Base-by-base conservation (phyloP, 2,329 filamentous ascomycete genomes). In the Fusarium lyarnte region DNA sequence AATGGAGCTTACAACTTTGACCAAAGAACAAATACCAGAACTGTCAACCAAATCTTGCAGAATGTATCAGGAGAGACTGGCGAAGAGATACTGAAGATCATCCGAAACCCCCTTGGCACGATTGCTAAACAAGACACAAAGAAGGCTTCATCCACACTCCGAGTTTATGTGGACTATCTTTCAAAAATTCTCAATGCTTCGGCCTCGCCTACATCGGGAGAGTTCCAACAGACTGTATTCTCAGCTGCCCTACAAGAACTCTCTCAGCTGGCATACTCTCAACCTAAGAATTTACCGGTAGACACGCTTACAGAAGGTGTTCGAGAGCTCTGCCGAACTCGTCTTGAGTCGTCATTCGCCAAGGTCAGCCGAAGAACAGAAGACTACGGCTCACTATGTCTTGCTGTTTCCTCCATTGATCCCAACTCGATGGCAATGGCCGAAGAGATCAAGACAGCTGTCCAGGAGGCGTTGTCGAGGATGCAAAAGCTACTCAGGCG, bases 1-100 rank as follows among this genome's bases (percentile, higher is more conserved):
- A 85, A 91, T 66, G 93, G 93, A 4, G 87, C 88, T 4, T 90
- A 94, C 74, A 93, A 92, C 78, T 96, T 98, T 77, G 96, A 98
- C 78, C 91, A 93, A 71, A 86, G 92, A 63, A 97, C 95, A 2
- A 96, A 93, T 79, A 92, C 92, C 4, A 97, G 95, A 82, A 95
- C 94, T 0, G 84, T 97, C 3, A 94, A 97, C 75, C 91, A 88
- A 70, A 85, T 96, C 5, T 82, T 97, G 8, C 86, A 90, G 58
- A 86, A 87, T 46, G 87, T 89, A 13, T 87, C 88, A 29, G 82
- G 85, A 8, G 80, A 87, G 25, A 88, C 91, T 38, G 85, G 91
- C 27, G 85, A 88, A 62, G 80, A 81, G 21, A 81, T 87, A n/a
- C 80, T 91, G 39, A 81, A 84, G 33, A 80, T 87, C 33, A 80